A percentile compares a stretch with the other conserved stretches of the same genome.
These are phyloP conservation scores for Fusarium annulatum DNA, from an alignment of 2,329 filamentous ascomycete genomes.

Conservation along the genomic window DNA sequence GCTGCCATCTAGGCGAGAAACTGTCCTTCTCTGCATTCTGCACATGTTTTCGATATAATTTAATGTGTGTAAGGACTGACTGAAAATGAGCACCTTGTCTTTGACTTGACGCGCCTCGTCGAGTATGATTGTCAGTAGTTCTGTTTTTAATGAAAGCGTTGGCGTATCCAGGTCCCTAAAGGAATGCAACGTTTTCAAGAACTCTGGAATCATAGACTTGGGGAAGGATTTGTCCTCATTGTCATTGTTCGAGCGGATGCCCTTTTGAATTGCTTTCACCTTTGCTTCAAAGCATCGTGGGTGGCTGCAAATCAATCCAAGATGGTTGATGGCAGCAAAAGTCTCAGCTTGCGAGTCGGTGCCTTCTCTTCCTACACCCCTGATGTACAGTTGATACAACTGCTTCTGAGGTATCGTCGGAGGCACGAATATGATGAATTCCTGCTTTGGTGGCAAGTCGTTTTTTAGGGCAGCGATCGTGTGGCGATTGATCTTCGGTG, in stretches of 20 bases:
- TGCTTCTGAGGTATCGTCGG: conserved; percentile 72
- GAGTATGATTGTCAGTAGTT: conserved; percentile 76
- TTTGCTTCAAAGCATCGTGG: conserved; percentile 59
- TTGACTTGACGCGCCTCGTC: conserved; percentile 67
- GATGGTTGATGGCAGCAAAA: conserved; percentile 53
- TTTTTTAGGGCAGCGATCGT: conserved; percentile 73
- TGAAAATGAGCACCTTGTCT: conserved; percentile 87
- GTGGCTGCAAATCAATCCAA: conserved; percentile 65
- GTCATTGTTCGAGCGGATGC: background rate
- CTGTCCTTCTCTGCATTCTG: conserved; percentile 58
- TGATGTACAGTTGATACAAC: conserved; percentile 67
- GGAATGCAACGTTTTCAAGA: conserved; percentile 51
- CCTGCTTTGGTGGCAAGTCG: conserved; percentile 78
- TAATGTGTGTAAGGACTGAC: conserved; percentile 76
- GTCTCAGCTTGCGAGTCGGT: conserved; percentile 32
- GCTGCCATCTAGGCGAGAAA: conserved; percentile 74
- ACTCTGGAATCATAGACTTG: conserved; percentile 42
- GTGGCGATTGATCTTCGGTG: conserved; percentile 80
- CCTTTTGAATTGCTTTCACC: conserved; percentile 31
- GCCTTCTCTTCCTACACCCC: conserved; percentile 20
- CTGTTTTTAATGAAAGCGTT: conserved; percentile 73
- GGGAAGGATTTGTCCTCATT: conserved; percentile 37
- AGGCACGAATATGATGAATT: conserved; percentile 82
- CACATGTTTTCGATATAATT: conserved; percentile 74
- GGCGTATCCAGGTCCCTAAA: conserved; percentile 57